Conservation (phyloP, 257 asterid genomes). For the Salvia hispanica region DNA sequence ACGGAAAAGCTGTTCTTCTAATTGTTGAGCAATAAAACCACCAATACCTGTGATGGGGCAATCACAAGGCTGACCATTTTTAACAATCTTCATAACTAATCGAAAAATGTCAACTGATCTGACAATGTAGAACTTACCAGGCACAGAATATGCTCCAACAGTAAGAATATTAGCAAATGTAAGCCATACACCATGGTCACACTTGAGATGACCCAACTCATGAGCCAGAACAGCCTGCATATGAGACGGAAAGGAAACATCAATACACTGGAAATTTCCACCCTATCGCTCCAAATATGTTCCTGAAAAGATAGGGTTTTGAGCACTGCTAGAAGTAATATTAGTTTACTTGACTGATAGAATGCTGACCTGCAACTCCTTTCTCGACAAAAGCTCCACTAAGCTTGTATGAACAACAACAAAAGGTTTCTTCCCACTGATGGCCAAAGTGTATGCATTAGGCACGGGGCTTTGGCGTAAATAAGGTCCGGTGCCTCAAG, state of each 20-base stretch:
- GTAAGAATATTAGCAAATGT: constrained; percentile 88
- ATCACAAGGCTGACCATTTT: background rate
- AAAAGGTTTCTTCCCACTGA: constrained; percentile 91
- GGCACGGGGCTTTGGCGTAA: constrained; percentile 94
- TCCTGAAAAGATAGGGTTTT: constrained; percentile 2
- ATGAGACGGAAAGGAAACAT: constrained; percentile 13
- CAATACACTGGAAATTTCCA: constrained; percentile 3
- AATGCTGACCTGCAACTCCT: constrained; percentile 78
- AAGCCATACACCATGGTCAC: constrained; percentile 97
- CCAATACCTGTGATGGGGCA: constrained; percentile 65
- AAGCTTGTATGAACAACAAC: constrained; percentile 95
- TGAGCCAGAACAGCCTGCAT: constrained; percentile 96
- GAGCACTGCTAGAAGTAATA: constrained; percentile 13
- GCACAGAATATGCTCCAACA: constrained; percentile 81
- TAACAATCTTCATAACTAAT: background rate
- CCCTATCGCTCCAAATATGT: constrained; percentile 6
- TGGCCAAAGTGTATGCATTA: constrained; percentile 89
- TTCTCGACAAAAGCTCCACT: constrained; percentile 81
- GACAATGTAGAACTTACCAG: constrained; percentile 53
- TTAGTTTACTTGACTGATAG: background rate
- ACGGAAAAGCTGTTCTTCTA: constrained; percentile 92
- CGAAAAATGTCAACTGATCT: constrained; percentile 21
- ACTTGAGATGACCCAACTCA: constrained; percentile 91
- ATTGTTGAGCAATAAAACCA: constrained; percentile 77
- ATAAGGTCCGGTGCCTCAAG: constrained; percentile 84